Percentiles rank a stretch among this genome's conserved stretches.
Evolutionary conservation across 2,329 filamentous ascomycete genomes (phyloP).

Genomic region (Talaromyces amestolkiae): DNA sequence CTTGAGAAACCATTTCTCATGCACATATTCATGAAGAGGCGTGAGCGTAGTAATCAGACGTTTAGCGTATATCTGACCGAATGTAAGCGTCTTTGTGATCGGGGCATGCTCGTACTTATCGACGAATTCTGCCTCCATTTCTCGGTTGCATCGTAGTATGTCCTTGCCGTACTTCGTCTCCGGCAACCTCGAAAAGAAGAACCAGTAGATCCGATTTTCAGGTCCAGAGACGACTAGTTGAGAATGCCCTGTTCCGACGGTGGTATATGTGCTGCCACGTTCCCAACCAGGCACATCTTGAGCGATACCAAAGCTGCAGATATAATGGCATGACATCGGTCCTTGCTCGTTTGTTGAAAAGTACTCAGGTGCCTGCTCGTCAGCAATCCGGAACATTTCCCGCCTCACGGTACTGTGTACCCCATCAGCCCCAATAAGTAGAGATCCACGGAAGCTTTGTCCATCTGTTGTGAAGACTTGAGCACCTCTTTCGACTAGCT

Average conservation of each 20-base stretch:
- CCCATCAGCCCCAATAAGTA: conserved; percentile 45
- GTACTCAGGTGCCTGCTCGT: conserved; percentile 8
- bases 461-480: background rate
- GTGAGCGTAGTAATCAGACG: background rate
- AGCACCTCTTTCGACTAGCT: conserved; percentile 20
- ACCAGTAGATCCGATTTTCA: background rate
- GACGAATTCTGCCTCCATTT: background rate
- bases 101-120: background rate
- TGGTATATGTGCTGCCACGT: background rate
- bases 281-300: background rate
- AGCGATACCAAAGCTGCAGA: background rate
- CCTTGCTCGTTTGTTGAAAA: background rate
- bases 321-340: background rate
- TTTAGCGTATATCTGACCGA: background rate
- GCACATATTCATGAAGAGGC: background rate
- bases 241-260: background rate
- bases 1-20: background rate
- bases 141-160: background rate
- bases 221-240: background rate
- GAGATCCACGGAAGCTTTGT: conserved; percentile 26
- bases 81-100: background rate
- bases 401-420: conserved; percentile 38
- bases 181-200: background rate
- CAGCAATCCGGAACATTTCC: conserved; percentile 27
- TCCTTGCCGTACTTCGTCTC: background rate